These are phyloP conservation scores for Huntiella bhutanensis DNA, from an alignment of 2,329 filamentous ascomycete species.

Conservation along the genomic window DNA sequence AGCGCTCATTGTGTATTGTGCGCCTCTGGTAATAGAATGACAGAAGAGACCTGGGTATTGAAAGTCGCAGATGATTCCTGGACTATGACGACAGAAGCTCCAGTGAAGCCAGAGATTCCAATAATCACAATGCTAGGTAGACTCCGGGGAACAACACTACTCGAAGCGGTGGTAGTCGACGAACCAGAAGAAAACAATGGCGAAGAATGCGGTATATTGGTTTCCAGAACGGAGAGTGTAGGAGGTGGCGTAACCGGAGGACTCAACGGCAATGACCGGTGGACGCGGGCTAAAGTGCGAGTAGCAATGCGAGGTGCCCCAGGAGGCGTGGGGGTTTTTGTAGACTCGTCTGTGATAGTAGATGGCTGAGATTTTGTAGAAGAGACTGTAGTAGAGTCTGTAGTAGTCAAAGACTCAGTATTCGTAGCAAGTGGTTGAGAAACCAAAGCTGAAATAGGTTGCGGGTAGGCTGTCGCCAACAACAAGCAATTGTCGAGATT, in stretches of 20 bases:
- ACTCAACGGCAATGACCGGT: not conserved
- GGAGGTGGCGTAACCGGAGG: not conserved
- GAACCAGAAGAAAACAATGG: no score
- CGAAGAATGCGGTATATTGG: no score
- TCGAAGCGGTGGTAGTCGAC: not conserved
- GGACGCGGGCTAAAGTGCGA: not conserved
- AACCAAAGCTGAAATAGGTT: not conserved
- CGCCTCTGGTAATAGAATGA: no score
- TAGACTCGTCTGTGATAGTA: not conserved
- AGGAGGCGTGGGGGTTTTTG: not conserved
- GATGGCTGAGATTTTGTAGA: no score
- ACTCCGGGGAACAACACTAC: not conserved
- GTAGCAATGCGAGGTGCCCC: not conserved
- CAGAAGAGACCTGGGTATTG: no score
- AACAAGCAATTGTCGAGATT: no score
- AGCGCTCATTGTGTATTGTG: conserved; percentile 1
- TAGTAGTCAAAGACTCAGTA: not conserved
- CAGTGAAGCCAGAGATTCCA: conserved; percentile 2
- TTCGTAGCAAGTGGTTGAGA: not conserved
- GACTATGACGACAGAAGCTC: not conserved
- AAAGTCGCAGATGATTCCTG: not conserved
- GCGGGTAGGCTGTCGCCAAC: no score
- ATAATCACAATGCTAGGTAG: not conserved
- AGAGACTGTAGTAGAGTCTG: not conserved
- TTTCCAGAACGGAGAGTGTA: not conserved